Evolutionary conservation across 805 yeast species (phyloP).

Genomic region (Lachancea waltii): DNA sequence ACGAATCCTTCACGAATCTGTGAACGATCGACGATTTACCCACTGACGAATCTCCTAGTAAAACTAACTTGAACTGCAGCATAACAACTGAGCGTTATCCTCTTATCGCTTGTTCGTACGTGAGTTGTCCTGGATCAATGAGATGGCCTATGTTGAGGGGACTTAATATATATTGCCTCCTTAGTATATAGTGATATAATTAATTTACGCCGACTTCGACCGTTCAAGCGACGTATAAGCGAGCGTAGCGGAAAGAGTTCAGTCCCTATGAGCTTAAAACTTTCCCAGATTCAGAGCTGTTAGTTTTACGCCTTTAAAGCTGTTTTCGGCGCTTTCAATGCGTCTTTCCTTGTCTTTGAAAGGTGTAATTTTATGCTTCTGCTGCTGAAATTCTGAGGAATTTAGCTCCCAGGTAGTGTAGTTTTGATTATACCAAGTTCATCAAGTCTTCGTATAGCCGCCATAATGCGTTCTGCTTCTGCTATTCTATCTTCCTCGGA

Average conservation of each 20-base stretch:
- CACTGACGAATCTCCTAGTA: conserved; percentile 77
- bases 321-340: too few relatives aligned
- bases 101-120: not conserved
- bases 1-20: conserved; percentile 65
- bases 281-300: not conserved
- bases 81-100: conserved; percentile 10
- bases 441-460: conserved; percentile 9
- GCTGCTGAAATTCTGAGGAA: too few relatives aligned
- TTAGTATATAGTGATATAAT: not conserved
- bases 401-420: conserved; percentile 1
- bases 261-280: too few relatives aligned
- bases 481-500: conserved; percentile 9
- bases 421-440: conserved; percentile 10
- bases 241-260: too few relatives aligned
- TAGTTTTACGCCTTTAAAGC: not conserved
- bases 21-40: conserved; percentile 78
- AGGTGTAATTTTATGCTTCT: too few relatives aligned
- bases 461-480: conserved; percentile 10
- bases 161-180: too few relatives aligned
- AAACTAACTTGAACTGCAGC: conserved; percentile 59
- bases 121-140: not conserved
- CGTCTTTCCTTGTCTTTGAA: too few relatives aligned
- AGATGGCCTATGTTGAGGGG: too few relatives aligned
- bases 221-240: too few relatives aligned
- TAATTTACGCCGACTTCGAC: not conserved